Evolutionary conservation across 2,329 filamentous ascomycete genomes (phyloP), one percentile per base, ranked within the genome.

Genomic region (Cladorrhinum sp.): DNA sequence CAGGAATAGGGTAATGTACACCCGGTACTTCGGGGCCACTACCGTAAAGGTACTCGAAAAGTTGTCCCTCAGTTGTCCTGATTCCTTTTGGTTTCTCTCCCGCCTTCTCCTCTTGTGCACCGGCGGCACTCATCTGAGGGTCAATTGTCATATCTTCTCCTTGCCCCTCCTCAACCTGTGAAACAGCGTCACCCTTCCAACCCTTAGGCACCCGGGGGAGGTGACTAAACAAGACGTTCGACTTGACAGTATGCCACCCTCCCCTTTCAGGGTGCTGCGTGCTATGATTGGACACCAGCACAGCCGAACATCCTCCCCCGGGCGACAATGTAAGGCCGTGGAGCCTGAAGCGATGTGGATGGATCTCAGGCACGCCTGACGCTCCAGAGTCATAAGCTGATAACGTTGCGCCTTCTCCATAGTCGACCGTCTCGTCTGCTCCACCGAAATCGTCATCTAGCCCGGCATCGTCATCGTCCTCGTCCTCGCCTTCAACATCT

Each of bases 41-140:
- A 18, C 81, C 82, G 66, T 86, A 86, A 79, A 86, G 82, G 77
- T 80, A 84, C 63, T 85, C 80, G 78, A 83, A 86, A 50, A 82
- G 74, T 39, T 74, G 73, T 0, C 78, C 83, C 69, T 86, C 84
- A 1, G 82, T 83, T n/a, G 80, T 81, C 20, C 82, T 10, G 42
- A 20, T 16, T 21, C 20, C 16, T 14, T 5, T 24, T 20, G 18
- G 1, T 16, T 14, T 26, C 10, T 46, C 42, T 21, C 5, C n/a
- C 8, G 6, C 30, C 16, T 28, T 9, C 10, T 14, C 14, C 33
- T 24, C 24, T 8, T 20, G 48, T 4, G 18, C 7, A 18, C n/a
- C 18, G 18, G 5, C 10, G 18, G 18, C 16, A 46, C n/a, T 21
- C 42, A 46, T 46, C 42, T 21, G 42, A 46, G 42, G 42, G 16